Evolutionary conservation across 192 early-diverging fungal genomes (phyloP), one percentile per base, ranked within the genome.

Genomic region (Backusella circina): DNA sequence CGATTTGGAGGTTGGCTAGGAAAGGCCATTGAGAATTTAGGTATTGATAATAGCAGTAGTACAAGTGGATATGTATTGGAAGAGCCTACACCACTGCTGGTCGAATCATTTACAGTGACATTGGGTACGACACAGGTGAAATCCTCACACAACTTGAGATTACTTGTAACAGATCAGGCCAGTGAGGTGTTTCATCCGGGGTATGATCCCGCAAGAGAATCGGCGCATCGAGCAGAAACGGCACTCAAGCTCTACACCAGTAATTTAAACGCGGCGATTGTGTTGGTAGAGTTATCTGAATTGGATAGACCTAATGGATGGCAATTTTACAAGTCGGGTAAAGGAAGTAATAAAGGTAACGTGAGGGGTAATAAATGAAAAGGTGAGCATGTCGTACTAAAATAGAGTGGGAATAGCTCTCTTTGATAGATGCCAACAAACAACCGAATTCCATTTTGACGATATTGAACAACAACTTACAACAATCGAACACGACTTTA

Each of bases 391-490:
- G 15, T 15, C 15, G 15, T 4, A 51, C 5, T 23, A 21, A 51
- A 1, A 50, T 50, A 21, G 16, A 50, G n/a, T n/a, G 1, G 5
- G 12, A 13, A 13, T 41, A 86, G 86, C 80, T 33, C 85, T 95
- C 30, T 92, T 93, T 80, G 57, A 84, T 39, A 77, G 86, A 32
- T 92, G 91, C 67, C 81, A 84, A 71, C 83, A 84, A 18, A 86
- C 91, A 15, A 93, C 93, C 0, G 93, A 95, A 65, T 90, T 94
- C 50, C 93, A 95, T 82, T 95, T 94, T 80, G 80, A 90, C 7
- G 78, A 85, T 32, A 82, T 95, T 39, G 89, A 91, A 33, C 80
- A 81, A 1, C 93, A 95, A 77, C 66, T 94, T 28, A 75, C 83
- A 33, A 74, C 77, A 5, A 81, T 93, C 32, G 84, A 87, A 69